Conservation (phyloP, 192 early-diverging fungal species). For the Funneliformis geosporum region DNA sequence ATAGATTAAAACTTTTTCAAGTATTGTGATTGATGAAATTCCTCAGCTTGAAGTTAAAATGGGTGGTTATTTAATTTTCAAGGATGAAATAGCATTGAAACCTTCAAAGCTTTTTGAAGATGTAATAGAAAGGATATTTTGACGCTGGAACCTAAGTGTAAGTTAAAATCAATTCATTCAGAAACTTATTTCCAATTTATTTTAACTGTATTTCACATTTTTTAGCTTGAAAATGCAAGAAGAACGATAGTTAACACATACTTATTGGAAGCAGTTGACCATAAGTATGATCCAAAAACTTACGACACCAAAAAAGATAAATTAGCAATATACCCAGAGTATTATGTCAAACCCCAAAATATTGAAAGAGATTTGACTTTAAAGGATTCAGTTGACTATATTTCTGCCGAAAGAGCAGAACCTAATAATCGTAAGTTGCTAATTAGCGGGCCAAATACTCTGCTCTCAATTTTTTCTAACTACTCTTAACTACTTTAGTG, state of each 20-base stretch:
- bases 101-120: conserved; percentile 11
- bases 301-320: neutral
- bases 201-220: too few species aligned
- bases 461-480: conserved; percentile 17
- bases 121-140: conserved; percentile 21
- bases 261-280: conserved; percentile 18
- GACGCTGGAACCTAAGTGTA: conserved; percentile 9
- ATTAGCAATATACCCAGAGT: conserved; percentile 11
- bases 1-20: conserved; percentile 8
- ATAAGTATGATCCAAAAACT: conserved; percentile 15
- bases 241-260: conserved; percentile 6
- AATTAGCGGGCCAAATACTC: neutral
- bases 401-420: conserved; percentile 5
- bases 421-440: conserved; percentile 14
- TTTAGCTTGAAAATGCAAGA: neutral
- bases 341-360: conserved; percentile 7
- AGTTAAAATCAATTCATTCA: neutral
- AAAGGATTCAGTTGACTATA: neutral
- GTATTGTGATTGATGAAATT: neutral
- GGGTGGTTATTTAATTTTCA: conserved; percentile 14
- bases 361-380: conserved; percentile 3
- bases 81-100: neutral
- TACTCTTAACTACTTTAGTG: conserved; percentile 16
- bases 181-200: too few species aligned
- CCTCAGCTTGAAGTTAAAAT: neutral